phyloP scores from a whole-genome alignment of 192 early-diverging fungal species.

The Funneliformis mosseae region DNA sequence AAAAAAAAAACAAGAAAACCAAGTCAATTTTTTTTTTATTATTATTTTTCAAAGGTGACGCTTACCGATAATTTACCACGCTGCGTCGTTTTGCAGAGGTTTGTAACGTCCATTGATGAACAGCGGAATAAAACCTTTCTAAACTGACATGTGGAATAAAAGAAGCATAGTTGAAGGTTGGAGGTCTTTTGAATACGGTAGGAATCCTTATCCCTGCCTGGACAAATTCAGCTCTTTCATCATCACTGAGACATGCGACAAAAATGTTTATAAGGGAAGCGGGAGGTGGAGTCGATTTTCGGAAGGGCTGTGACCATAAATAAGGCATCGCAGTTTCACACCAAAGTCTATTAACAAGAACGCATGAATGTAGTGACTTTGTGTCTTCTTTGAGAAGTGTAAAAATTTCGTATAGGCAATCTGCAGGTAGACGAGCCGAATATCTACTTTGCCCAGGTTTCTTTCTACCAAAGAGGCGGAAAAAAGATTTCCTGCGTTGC shows the following conservation, averaged over 20 bases:
- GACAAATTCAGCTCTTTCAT: conserved; percentile 1
- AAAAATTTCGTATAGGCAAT: conserved; percentile 26
- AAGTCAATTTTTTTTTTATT: too few relatives aligned
- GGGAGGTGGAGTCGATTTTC: neutral
- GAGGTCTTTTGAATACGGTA: neutral
- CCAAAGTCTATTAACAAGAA: conserved; percentile 30
- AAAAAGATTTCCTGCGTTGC: neutral
- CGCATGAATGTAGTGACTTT: conserved; percentile 16
- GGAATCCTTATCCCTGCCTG: neutral
- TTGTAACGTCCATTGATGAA: conserved; percentile 1
- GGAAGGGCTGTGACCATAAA: conserved; percentile 14
- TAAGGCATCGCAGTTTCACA: conserved; percentile 18
- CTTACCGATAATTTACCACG: neutral
- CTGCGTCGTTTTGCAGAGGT: neutral
- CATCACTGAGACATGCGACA: conserved; percentile 10
- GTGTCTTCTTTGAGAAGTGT: conserved; percentile 7
- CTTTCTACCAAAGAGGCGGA: conserved; percentile 1
- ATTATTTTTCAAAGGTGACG: neutral
- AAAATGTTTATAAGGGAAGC: conserved; percentile 16
- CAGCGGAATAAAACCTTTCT: conserved; percentile 17
- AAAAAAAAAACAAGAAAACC: neutral
- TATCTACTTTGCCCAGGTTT: neutral
- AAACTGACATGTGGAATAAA: conserved; percentile 15
- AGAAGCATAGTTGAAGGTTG: conserved; percentile 22
- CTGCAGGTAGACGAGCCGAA: conserved; percentile 13